Percentiles rank a stretch among this genome's conserved stretches.
Conservation (phyloP, 345 rosid genomes). For the Citrus glauca region DNA sequence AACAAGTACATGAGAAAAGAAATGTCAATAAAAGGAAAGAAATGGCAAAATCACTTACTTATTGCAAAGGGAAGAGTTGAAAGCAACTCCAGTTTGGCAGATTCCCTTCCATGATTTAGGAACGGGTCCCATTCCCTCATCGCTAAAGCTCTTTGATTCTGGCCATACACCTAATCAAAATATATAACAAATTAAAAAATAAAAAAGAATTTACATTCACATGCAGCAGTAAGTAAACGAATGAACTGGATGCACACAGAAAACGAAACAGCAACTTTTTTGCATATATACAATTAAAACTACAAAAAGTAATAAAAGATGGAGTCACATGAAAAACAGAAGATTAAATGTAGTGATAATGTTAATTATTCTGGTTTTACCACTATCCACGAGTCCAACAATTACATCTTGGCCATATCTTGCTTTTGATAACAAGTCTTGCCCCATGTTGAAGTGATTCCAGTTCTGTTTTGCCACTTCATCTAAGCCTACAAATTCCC, state of each 20-base stretch:
- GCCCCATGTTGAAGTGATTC: neutral
- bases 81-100: conserved; percentile 67
- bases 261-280: neutral
- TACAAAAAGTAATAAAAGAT: conserved; percentile 13
- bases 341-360: neutral
- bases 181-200: neutral
- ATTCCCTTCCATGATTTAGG: conserved; percentile 90
- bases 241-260: neutral
- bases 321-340: conserved; percentile 24
- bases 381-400: conserved; percentile 78
- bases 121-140: conserved; percentile 70
- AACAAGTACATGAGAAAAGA: neutral
- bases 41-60: conserved; percentile 30
- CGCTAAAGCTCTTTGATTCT: conserved; percentile 75
- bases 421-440: conserved; percentile 40
- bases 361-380: conserved; percentile 23
- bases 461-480: conserved; percentile 1
- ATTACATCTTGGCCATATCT: conserved; percentile 62
- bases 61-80: conserved; percentile 72
- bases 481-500: conserved; percentile 77
- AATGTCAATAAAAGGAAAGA: neutral
- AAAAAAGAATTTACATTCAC: conserved; percentile 5
- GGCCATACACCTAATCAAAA: conserved; percentile 78
- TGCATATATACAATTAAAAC: neutral
- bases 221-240: neutral